These are phyloP conservation scores for Sphagnum contortum DNA, from an alignment of 225 moss, liverwort and hornwort genomes.

Conservation along the genomic window DNA sequence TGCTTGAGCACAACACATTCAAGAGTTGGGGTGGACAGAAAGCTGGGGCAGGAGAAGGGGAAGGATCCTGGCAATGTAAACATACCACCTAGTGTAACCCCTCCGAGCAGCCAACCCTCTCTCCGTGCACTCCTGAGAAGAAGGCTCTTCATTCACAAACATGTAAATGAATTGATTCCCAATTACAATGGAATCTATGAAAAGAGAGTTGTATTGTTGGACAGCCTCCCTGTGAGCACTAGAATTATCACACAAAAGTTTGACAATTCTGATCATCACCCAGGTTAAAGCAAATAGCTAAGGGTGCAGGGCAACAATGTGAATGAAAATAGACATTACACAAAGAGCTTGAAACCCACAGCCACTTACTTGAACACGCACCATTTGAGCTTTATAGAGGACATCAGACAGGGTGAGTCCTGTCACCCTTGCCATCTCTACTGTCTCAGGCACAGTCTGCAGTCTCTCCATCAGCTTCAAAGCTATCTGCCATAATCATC, in stretches of 20 bases:
- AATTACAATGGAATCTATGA: too few species aligned
- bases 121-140: slow-evolving; percentile 50
- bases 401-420: slow-evolving; percentile 55
- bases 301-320: background rate
- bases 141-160: slow-evolving; percentile 29
- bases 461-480: slow-evolving; percentile 51
- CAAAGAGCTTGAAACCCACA: too few species aligned
- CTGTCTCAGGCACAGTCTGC: slow-evolving; percentile 57
- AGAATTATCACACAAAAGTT: too few species aligned
- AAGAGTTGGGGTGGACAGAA: too few species aligned
- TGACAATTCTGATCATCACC: too few species aligned
- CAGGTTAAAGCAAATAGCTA: background rate
- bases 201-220: too few species aligned
- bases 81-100: slow-evolving; percentile 47
- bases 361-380: slow-evolving; percentile 51
- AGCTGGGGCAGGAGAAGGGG: too few species aligned
- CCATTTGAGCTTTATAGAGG: slow-evolving; percentile 68
- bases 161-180: too few species aligned
- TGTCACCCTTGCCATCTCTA: slow-evolving; percentile 63
- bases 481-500: slow-evolving; percentile 22
- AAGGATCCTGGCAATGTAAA: background rate
- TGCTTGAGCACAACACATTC: too few species aligned
- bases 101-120: slow-evolving; percentile 60
- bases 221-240: too few species aligned
- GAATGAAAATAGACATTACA: background rate